Percentiles rank a stretch among this genome's conserved stretches.
Evolutionary conservation across 148 eudicot genomes (phyloP).

Genomic region (Heliamphora exappendiculata): DNA sequence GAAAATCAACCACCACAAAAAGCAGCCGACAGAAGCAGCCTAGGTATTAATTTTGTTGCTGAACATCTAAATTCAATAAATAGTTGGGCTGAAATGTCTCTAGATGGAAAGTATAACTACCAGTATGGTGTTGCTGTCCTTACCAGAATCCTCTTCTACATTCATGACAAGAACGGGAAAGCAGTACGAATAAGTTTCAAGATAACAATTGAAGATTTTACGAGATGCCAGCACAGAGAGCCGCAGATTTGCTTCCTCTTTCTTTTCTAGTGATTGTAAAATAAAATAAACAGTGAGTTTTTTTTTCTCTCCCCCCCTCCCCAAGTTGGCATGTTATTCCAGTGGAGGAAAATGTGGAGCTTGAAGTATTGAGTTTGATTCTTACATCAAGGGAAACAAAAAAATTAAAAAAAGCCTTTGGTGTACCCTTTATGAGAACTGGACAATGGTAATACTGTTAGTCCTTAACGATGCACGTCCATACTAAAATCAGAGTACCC

Average conservation of each 20-base stretch:
- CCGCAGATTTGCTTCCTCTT: background rate
- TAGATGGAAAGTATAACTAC: background rate
- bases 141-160: background rate
- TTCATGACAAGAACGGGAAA: background rate
- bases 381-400: background rate
- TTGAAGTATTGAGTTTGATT: background rate
- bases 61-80: background rate
- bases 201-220: no score
- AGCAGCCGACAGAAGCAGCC: conserved; percentile 8
- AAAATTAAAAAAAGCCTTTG: no score
- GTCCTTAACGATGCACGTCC: background rate
- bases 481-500: background rate
- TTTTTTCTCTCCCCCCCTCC: background rate
- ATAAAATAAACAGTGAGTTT: background rate
- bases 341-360: background rate
- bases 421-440: background rate
- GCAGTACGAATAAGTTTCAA: no score
- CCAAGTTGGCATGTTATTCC: background rate
- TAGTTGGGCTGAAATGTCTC: background rate
- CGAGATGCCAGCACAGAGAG: no score
- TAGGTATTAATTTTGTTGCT: background rate
- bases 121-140: background rate
- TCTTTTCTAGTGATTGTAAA: background rate
- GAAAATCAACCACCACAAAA: background rate
- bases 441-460: background rate